Evolutionary conservation across 2,329 filamentous ascomycete genomes (phyloP), one percentile per base, ranked within the genome.

Genomic region (Colletotrichum chrysophilum): DNA sequence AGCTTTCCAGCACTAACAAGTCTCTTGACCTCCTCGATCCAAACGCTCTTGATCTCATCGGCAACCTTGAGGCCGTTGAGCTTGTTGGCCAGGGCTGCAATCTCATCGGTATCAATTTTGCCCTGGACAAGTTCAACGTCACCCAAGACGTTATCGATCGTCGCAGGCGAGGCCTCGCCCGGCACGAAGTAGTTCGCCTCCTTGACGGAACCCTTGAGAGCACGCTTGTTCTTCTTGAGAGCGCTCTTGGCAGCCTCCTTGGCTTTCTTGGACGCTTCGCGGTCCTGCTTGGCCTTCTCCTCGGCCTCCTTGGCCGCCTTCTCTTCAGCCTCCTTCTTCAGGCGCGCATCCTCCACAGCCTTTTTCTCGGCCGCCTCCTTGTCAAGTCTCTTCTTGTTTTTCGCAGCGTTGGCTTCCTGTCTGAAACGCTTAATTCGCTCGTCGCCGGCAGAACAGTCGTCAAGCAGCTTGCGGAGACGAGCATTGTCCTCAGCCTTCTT

Each of bases 201-300:
- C 91, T 99, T 99, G 87, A 96, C 94, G 79, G 95, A 96, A 77
- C 92, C 93, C 86, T 97, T 96, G 81, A 99, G 93, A 64, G 98
- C 94, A 89, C 97, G 95, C 92, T 98, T 98, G 92, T 99, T 99
- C 94, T 99, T 99, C 94, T 99, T 99, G 82, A 97, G 94, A 16
- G 97, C 97, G 83, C 96, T 98, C 93, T 99, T 99, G 74, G 97
- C 97, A 3, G 96, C 96, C 87, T 99, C 97, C 90, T 98, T 99
- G 76, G 94, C 94, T 91, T 99, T 99, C 92, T 98, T 99, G 82
- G 88, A 88, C 78, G 94, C 91, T 80, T 96, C 96, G 80, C 94
- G 94, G 74, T 95, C 93, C 7, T 90, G 91, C 91, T 98, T 98
- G 78, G 96, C 95, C 56, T 93, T 90, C 80, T 94, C 95, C 85